Percentiles rank a stretch among this genome's conserved stretches.
Evolutionary conservation across 2,329 filamentous ascomycete genomes (phyloP).

Genomic region (Atkinsonella texensis): DNA sequence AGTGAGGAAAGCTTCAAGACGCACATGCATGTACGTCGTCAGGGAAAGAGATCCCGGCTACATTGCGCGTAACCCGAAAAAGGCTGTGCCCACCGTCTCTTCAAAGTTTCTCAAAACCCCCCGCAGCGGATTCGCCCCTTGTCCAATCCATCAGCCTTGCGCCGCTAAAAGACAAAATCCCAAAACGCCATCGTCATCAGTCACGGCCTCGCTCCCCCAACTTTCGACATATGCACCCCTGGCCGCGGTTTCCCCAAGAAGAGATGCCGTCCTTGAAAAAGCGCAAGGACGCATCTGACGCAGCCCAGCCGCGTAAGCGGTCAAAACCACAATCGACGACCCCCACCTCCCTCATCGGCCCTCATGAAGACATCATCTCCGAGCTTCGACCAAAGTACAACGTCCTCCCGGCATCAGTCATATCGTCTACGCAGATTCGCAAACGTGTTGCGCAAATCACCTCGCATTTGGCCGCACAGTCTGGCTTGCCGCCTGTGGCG

Average conservation of each 20-base stretch:
- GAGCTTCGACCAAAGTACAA: conserved; percentile 35
- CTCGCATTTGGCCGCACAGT: conserved; percentile 26
- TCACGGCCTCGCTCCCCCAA: background rate
- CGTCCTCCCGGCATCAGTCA: conserved; percentile 39
- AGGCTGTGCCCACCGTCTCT: too few species aligned
- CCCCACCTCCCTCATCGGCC: conserved; percentile 17
- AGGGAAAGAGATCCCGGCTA: too few species aligned
- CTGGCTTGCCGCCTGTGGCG: conserved; percentile 21
- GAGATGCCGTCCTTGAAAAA: background rate
- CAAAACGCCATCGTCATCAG: background rate
- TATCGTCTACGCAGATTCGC: conserved; percentile 48
- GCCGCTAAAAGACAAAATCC: too few species aligned
- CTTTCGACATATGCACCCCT: background rate
- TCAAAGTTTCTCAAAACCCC: too few species aligned
- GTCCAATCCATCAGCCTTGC: too few species aligned
- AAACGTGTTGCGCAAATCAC: conserved; percentile 37
- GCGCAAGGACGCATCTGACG: background rate
- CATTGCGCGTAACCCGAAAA: too few species aligned
- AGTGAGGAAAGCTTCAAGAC: too few species aligned
- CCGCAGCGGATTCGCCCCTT: too few species aligned
- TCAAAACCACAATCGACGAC: conserved; percentile 5
- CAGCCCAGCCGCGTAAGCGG: background rate
- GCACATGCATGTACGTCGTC: too few species aligned
- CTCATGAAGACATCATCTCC: conserved; percentile 30
- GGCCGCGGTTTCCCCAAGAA: too few species aligned